Base-by-base conservation (phyloP, 805 yeast species). In the Teunomyces gatunensis region DNA sequence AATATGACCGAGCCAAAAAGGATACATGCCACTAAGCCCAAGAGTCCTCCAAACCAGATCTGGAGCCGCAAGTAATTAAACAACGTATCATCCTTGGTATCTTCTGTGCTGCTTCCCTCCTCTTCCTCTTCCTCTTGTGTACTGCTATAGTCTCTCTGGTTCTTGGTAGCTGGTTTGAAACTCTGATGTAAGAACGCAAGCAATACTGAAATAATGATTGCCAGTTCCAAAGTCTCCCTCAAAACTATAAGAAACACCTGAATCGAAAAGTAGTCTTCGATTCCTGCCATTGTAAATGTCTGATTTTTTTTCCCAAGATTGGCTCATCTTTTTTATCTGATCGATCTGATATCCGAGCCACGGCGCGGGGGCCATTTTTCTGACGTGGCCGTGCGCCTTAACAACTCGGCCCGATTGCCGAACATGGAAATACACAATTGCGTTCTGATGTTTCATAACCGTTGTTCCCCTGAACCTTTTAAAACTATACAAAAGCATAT, bases 191-290 rank as follows among this genome's bases (percentile, higher is more conserved):
- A 73, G 59, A 86, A 85, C 1, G 89, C 81, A n/a, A 86, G 68
- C 15, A 86, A 67, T 23, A 86, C 89, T 1, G 91, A 84, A 3
- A 86, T 78, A 50, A 86, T 86, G 48, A 86, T 79, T n/a, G 87
- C 85, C 60, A 83, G 82, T 65, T 86, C 94, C 45, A 86, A 60
- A 0, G 91, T 83, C 59, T 86, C 94, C 56, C 94, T 70, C 21
- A 86, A 63, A 30, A 85, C 83, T 45, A 86, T 86, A 61, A 86
- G 83, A 60, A 85, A 86, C 29, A 85, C 82, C 67, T 85, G 89
- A 43, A 84, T 79, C 2, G 89, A 85, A 64, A 86, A 86, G 44
- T 47, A 47, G 40, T 47, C 49, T 13, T 47, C 49, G 13, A 47
- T 20, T 18, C 42, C 28, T 12, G 48, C 40, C 48, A 46, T 46